Evolutionary conservation across 1,284 basidiomycete genomes (phyloP).

Genomic region (Coniferiporia sulphurascens): DNA sequence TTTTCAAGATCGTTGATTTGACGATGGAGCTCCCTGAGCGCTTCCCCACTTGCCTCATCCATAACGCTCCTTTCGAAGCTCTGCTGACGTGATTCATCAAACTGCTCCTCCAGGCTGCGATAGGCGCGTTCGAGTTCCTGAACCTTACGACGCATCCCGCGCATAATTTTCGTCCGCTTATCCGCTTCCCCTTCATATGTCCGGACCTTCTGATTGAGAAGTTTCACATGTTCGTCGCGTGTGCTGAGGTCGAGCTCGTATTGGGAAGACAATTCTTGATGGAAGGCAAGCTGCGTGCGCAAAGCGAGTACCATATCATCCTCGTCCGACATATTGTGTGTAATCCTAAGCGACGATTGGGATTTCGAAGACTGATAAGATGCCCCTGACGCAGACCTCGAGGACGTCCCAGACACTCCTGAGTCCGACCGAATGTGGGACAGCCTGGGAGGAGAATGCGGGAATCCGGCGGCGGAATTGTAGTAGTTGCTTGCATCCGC

Average conservation of each 20-base stretch:
- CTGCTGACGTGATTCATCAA: constrained; percentile 60
- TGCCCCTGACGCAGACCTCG: constrained; percentile 7
- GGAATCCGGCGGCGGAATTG: constrained; percentile 64
- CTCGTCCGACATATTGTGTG: constrained; percentile 32
- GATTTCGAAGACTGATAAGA: constrained; percentile 12
- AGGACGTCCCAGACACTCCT: constrained; percentile 13
- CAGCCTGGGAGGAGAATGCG: constrained; percentile 53
- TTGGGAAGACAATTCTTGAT: constrained; percentile 65
- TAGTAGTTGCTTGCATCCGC: constrained; percentile 71
- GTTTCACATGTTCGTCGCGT: constrained; percentile 61
- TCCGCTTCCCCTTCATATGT: constrained; percentile 55
- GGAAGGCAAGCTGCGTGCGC: constrained; percentile 64
- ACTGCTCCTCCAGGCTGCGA: constrained; percentile 60
- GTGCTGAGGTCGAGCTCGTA: constrained; percentile 68
- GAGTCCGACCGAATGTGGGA: constrained; percentile 56
- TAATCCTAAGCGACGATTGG: not conserved
- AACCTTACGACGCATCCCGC: constrained; percentile 68
- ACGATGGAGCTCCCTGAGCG: constrained; percentile 58
- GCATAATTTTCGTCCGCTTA: constrained; percentile 47
- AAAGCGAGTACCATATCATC: constrained; percentile 65
- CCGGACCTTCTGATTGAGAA: constrained; percentile 49
- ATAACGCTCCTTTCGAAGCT: constrained; percentile 68
- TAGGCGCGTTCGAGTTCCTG: constrained; percentile 62
- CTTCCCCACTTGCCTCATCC: constrained; percentile 72
- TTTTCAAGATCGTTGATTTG: constrained; percentile 57